Evolutionary conservation across 352 stramenopile species (phyloP).

Genomic region (Globisporangium polare): DNA sequence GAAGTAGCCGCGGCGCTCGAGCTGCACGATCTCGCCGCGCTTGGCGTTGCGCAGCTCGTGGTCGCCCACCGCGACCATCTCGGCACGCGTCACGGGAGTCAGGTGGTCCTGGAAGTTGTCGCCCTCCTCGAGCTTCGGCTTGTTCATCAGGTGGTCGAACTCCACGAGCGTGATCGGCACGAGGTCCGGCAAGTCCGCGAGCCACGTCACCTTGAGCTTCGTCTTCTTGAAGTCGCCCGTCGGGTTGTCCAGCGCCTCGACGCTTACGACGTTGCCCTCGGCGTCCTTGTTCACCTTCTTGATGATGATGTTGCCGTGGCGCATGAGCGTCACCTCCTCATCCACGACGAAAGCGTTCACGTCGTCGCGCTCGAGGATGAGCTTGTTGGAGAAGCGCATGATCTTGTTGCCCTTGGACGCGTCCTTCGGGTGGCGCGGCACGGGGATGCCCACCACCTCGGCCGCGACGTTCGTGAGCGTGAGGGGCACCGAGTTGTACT

Average conservation of each 20-base stretch:
- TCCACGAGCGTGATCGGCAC: slow-evolving; percentile 92
- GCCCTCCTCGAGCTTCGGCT: slow-evolving; percentile 98
- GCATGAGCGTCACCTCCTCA: slow-evolving; percentile 97
- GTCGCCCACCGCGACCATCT: slow-evolving; percentile 93
- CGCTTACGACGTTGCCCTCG: slow-evolving; percentile 43
- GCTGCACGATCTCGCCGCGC: slow-evolving; percentile 95
- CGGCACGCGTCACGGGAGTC: slow-evolving; percentile 93
- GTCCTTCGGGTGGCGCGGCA: slow-evolving; percentile 81
- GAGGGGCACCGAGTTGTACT: slow-evolving; percentile 83
- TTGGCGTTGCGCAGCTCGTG: slow-evolving; percentile 94
- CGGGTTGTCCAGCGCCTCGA: slow-evolving; percentile 75
- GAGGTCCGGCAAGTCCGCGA: slow-evolving; percentile 88
- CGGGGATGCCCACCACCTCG: slow-evolving; percentile 59
- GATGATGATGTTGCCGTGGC: slow-evolving; percentile 93
- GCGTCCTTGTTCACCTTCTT: slow-evolving; percentile 64
- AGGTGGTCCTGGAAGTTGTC: slow-evolving; percentile 98
- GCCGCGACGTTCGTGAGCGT: slow-evolving; percentile 75
- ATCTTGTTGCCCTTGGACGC: slow-evolving; percentile 77
- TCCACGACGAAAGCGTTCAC: slow-evolving; percentile 91
- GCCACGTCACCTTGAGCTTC: slow-evolving; percentile 96
- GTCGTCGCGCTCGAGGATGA: slow-evolving; percentile 96
- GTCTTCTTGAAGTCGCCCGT: slow-evolving; percentile 93
- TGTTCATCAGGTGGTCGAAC: slow-evolving; percentile 99
- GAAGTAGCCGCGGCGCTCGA: slow-evolving; percentile 98
- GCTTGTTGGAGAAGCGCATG: slow-evolving; percentile 83